Evolutionary conservation across 768 basidiomycete species (phyloP).

Genomic region (Pulveroboletus frians): DNA sequence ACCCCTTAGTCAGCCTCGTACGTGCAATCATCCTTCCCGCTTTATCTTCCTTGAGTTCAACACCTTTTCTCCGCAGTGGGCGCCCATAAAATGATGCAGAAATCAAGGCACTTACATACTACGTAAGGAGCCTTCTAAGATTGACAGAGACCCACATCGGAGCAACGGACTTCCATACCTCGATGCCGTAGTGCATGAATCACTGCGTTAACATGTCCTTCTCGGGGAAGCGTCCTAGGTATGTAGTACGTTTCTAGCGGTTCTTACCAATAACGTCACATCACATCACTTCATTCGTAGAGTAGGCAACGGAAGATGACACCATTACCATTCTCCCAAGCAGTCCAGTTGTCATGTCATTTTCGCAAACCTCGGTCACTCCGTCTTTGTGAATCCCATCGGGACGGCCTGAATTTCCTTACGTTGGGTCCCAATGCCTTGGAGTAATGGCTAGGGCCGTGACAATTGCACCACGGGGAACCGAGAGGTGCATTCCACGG

Average conservation of each 20-base stretch:
- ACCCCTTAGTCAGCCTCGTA: conserved; percentile 22
- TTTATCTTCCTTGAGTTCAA: background rate
- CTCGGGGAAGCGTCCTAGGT: conserved; percentile 20
- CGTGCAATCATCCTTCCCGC: background rate
- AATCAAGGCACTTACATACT: conserved; percentile 43
- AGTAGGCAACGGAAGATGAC: conserved; percentile 48
- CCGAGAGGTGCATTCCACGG: conserved; percentile 31
- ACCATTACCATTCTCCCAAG: conserved; percentile 53
- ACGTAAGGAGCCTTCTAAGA: conserved; percentile 44
- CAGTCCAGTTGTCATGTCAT: conserved; percentile 36
- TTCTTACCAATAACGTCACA: background rate
- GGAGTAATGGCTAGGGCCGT: no score
- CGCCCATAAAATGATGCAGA: conserved; percentile 48
- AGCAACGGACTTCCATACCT: conserved; percentile 52
- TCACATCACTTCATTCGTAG: conserved; percentile 6
- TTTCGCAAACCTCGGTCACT: conserved; percentile 33
- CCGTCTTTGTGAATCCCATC: conserved; percentile 41
- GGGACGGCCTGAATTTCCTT: background rate
- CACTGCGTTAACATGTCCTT: conserved; percentile 39
- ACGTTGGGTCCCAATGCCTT: no score
- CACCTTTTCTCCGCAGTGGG: conserved; percentile 35
- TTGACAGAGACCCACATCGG: conserved; percentile 48
- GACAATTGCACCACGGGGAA: no score
- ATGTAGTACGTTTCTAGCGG: conserved; percentile 3
- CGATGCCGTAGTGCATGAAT: conserved; percentile 46